Evolutionary conservation across 2,329 filamentous ascomycete species (phyloP).

Genomic region (Aspergillus nomiae): DNA sequence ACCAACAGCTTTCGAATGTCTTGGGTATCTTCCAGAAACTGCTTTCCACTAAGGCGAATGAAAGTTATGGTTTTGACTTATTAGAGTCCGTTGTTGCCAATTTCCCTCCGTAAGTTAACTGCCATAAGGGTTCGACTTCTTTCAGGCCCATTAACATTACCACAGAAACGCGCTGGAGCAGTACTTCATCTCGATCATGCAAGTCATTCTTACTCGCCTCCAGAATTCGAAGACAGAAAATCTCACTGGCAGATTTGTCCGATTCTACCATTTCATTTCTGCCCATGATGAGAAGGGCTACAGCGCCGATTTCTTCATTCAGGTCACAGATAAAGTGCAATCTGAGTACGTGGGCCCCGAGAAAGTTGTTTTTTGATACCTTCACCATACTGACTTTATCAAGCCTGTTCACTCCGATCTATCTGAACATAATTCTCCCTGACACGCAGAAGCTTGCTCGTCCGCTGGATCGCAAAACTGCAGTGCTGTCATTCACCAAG

Average conservation of each 20-base stretch:
- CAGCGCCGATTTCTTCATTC: constrained; percentile 89
- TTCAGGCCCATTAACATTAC: constrained; percentile 7
- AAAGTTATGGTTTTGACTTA: constrained; percentile 85
- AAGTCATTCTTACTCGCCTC: constrained; percentile 74
- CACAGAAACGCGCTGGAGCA: constrained; percentile 65
- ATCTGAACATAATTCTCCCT: constrained; percentile 81
- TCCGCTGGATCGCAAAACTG: constrained; percentile 88
- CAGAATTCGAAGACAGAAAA: constrained; percentile 77
- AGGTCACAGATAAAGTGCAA: constrained; percentile 79
- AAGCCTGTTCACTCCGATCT: constrained; percentile 78
- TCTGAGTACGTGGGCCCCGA: constrained; percentile 50
- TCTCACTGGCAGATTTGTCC: constrained; percentile 82
- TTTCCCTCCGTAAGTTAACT: constrained; percentile 66
- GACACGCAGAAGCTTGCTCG: constrained; percentile 86
- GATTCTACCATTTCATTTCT: constrained; percentile 91
- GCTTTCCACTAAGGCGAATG: constrained; percentile 77
- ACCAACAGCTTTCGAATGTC: constrained; percentile 82
- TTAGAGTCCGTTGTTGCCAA: constrained; percentile 76
- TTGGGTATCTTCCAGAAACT: constrained; percentile 97
- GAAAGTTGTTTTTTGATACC: neutral
- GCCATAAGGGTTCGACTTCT: neutral
- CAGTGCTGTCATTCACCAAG: constrained; percentile 90
- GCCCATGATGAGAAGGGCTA: constrained; percentile 78
- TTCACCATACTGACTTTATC: constrained; percentile 6
- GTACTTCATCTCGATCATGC: constrained; percentile 79